phyloP scores from a whole-genome alignment of 2,329 filamentous ascomycete species.

The Fusarium dimerum region DNA sequence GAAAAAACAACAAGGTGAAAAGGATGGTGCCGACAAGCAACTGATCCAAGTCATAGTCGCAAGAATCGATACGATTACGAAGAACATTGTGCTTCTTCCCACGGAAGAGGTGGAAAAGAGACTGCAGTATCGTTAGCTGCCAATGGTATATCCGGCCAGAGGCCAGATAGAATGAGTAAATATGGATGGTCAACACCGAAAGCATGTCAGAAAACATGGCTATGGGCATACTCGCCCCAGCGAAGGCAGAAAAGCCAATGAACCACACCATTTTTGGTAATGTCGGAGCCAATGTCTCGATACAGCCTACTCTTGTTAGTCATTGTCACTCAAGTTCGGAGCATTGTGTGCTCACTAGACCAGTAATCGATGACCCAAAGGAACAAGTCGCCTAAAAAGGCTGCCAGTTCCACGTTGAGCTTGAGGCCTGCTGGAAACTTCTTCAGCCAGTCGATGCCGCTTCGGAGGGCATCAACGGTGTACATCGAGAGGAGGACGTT shows the following conservation, averaged over 20 bases:
- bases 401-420: constrained; percentile 87
- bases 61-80: constrained; percentile 96
- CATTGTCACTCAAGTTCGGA: not conserved
- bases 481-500: constrained; percentile 75
- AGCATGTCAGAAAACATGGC: constrained; percentile 93
- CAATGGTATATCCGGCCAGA: constrained; percentile 97
- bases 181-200: constrained; percentile 89
- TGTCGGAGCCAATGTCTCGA: constrained; percentile 73
- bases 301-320: constrained; percentile 59
- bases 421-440: constrained; percentile 93
- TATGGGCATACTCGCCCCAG: constrained; percentile 94
- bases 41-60: constrained; percentile 97
- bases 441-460: constrained; percentile 94
- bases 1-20: constrained; percentile 92
- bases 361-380: constrained; percentile 99
- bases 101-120: constrained; percentile 96
- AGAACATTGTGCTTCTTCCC: constrained; percentile 98
- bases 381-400: constrained; percentile 94
- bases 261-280: constrained; percentile 89
- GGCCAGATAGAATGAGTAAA: constrained; percentile 97
- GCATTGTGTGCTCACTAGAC: constrained; percentile 63
- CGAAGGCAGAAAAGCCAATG: constrained; percentile 92
- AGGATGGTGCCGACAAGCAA: constrained; percentile 93
- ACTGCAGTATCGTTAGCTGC: constrained; percentile 95
- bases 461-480: constrained; percentile 83